Base-by-base conservation (phyloP, 805 yeast species). In the Hanseniaspora hatyaiensis region DNA sequence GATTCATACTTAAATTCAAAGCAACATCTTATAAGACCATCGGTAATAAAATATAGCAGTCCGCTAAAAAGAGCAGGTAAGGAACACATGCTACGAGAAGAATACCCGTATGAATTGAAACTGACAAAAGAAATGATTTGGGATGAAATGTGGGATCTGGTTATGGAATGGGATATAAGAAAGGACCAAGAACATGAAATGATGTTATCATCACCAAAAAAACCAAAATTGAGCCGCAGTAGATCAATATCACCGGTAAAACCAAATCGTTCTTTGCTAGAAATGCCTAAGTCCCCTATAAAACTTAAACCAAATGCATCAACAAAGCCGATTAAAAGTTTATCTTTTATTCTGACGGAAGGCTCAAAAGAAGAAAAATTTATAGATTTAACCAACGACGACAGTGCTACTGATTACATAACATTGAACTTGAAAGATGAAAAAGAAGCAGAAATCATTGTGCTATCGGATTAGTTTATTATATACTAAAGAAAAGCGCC, bases 81-180 rank as follows among this genome's bases (percentile, higher is more conserved):
- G 11, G 20, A 24, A 34, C 12, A 16, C 15, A 11, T 6, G 15
- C 16, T 16, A n/a, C 26, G 18, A 26, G 18, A 16, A 18, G 33
- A 28, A 15, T 41, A 23, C 23, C 46, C 46, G 16, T 41, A 41
- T 33, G 18, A 16, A 2, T 32, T 41, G 11, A 23, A 4, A 4
- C 19, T 41, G 11, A 32, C 38, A 11, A 41, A 32, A 41, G 46
- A 32, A 15, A 23, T 26, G 22, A 38, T 41, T 2, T 41, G 46
- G 46, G 38, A 41, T 32, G 46, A 41, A 15, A 18, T 41, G 4
- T 41, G 38, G 38, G 37, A 22, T 20, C 8, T 41, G 32, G 46
- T 41, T 5, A 19, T 16, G 23, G 30, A 41, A 16, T 41, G 46
- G 46, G 46, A 32, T 13, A 23, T 41, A 26, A 23, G 19, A 26